Evolutionary conservation across 495 filamentous ascomycete genomes (phyloP), one percentile per base, ranked within the genome.

Genomic region (Arthonia radiata): DNA sequence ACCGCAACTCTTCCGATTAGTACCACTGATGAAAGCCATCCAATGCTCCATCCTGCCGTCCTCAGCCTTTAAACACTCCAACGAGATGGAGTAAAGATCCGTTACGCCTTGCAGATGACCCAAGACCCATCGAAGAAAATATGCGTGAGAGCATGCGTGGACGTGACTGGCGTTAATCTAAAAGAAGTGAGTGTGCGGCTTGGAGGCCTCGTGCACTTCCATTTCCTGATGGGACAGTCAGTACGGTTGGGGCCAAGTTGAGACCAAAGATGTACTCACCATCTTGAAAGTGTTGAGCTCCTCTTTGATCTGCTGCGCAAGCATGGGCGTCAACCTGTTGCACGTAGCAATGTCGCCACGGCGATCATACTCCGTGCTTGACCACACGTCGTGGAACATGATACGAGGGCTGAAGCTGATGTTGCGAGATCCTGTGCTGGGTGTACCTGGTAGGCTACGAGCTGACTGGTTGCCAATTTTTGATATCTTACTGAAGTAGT

Each of bases 101-200:
- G n/a, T n/a, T n/a, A n/a, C n/a, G n/a, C n/a, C n/a, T n/a, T n/a
- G n/a, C n/a, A n/a, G n/a, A n/a, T n/a, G n/a, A n/a, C n/a, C n/a
- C n/a, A n/a, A n/a, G n/a, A n/a, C n/a, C n/a, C n/a, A 34, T 34
- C 13, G 24, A 15, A 25, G 16, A 29, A 13, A 12, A 19, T 15
- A 32, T 22, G 19, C 11, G 19, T 6, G 11, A 22, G 19, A 22
- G n/a, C n/a, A n/a, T n/a, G n/a, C n/a, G n/a, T n/a, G n/a, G n/a
- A n/a, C n/a, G n/a, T n/a, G n/a, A n/a, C n/a, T n/a, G n/a, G 11
- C 19, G 18, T 15, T 18, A 15, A 62, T 49, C 52, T 44, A 99
- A 56, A 99, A 92, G 64, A 94, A 99, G 63, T 99, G 86, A 39
- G 86, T 99, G 59, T 94, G 91, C 37, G 92, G 75, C 52, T 94